These are phyloP conservation scores for Coemansia sp. DNA, from an alignment of 192 early-diverging fungal genomes.

Conservation along the genomic window DNA sequence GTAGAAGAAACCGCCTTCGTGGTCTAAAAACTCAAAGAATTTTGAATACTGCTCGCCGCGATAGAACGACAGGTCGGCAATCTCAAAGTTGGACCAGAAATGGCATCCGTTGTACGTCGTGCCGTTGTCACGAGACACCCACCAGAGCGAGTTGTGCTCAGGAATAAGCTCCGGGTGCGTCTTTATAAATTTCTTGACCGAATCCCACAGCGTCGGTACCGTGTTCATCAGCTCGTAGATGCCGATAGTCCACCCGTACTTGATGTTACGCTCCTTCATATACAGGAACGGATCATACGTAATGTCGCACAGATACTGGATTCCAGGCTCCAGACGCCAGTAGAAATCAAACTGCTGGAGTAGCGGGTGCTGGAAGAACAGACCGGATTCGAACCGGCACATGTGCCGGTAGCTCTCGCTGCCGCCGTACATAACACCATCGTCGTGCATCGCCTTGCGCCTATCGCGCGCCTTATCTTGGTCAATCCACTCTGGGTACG, in stretches of 20 bases:
- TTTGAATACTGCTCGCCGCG: constrained; percentile 60
- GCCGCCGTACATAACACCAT: constrained; percentile 56
- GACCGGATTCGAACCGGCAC: constrained; percentile 63
- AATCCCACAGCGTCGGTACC: constrained; percentile 60
- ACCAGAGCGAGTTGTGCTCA: constrained; percentile 54
- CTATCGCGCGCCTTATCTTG: constrained; percentile 47
- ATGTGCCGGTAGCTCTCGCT: constrained; percentile 62
- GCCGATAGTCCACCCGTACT: constrained; percentile 62
- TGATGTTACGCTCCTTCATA: constrained; percentile 61
- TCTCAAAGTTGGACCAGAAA: constrained; percentile 83
- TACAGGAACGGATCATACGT: constrained; percentile 64
- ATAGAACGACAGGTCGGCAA: constrained; percentile 70
- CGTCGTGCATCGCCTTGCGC: constrained; percentile 55
- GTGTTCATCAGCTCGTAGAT: constrained; percentile 55
- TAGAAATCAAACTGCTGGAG: constrained; percentile 61
- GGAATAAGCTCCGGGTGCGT: constrained; percentile 54
- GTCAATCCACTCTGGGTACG: constrained; percentile 74
- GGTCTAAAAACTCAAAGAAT: constrained; percentile 69
- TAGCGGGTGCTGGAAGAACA: constrained; percentile 59
- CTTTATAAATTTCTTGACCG: constrained; percentile 57
- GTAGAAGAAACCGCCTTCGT: constrained; percentile 82
- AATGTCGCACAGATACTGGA: constrained; percentile 62
- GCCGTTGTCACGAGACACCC: constrained; percentile 40
- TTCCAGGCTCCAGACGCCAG: constrained; percentile 68
- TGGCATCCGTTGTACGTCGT: constrained; percentile 61